Base-by-base conservation (phyloP, 164 flowering plant genomes). In the Magnolia changhungtana region DNA sequence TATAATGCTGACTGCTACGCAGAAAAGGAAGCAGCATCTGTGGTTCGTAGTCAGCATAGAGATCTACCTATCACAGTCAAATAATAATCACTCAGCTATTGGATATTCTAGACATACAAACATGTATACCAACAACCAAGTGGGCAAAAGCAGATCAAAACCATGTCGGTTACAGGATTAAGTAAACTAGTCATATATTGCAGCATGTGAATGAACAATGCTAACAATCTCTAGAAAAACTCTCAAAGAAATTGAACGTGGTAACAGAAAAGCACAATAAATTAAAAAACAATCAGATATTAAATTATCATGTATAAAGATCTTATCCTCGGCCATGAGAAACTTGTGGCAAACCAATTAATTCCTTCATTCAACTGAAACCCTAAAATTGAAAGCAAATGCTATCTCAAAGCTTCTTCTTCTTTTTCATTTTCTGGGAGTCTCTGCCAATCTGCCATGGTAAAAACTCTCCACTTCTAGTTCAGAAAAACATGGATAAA, bases 1-100 rank as follows among this genome's bases (percentile, higher is more conserved):
- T 90, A 80, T 96, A 96, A 79, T 94, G 98, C 81, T 92, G 99
- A 85, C 99, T 94, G 77, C 92, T 92, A 71, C 98, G 93, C 67
- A 96, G 98, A 81, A 96, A 96, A 71, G 94, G 94, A 87, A 94
- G 96, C 51, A 96, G 85, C 97, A 90, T 90, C 80, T 87, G 87
- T 67, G 84, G 85, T 83, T 94, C 99, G 81, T 88, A 91, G 7
- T 94, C 97, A 55, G 98, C 97, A 84, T 92, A 96, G 29, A 96
- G 95, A 86, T 96, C 99, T 13, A 96, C 98, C 99, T 96, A 82
- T 79, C 63, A 80, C 19, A 66, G 66, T 65, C 20, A 50, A 72
- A 31, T 45, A 20, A 45, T 31, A 31, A 23, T 37, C 23, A 74
- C 16, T 8, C 18, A 55, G 10, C 18, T 55, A 16, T 55, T 16